Percentiles rank a stretch among this genome's conserved stretches.
Conservation (phyloP, 352 stramenopile genomes). For the Globisporangium barbulae region DNA sequence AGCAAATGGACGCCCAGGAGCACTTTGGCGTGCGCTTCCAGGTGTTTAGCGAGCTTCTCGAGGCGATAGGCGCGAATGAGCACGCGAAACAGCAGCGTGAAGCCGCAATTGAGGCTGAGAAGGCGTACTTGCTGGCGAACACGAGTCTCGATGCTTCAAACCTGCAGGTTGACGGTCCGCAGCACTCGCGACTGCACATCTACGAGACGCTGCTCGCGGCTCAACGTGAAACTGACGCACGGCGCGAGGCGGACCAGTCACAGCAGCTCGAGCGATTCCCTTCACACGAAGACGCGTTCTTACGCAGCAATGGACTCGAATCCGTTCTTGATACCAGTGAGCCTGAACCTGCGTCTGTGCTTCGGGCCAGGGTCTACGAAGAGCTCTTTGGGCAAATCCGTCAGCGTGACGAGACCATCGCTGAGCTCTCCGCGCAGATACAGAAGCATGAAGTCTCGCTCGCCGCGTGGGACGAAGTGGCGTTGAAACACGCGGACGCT, state of each 20-base stretch:
- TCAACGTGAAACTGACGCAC: neutral
- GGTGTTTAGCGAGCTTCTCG: slow-evolving; percentile 13
- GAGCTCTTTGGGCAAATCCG: slow-evolving; percentile 5
- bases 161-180: slow-evolving; percentile 2
- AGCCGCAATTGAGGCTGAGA: slow-evolving; percentile 3
- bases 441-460: slow-evolving; percentile 3
- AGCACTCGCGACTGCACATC: slow-evolving; percentile 16
- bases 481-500: neutral
- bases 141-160: neutral
- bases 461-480: slow-evolving; percentile 12
- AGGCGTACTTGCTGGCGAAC: slow-evolving; percentile 6
- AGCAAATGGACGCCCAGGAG: slow-evolving; percentile 13
- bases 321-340: neutral
- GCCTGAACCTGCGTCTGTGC: neutral
- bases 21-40: slow-evolving; percentile 17
- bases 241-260: slow-evolving; percentile 3
- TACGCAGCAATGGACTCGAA: neutral
- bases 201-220: slow-evolving; percentile 9
- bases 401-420: slow-evolving; percentile 1
- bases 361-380: slow-evolving; percentile 10
- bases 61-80: neutral
- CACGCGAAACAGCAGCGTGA: slow-evolving; percentile 3
- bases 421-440: neutral
- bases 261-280: slow-evolving; percentile 21
- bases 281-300: slow-evolving; percentile 14